phyloP scores from a whole-genome alignment of 768 basidiomycete genomes.

The Boletus bicolor region DNA sequence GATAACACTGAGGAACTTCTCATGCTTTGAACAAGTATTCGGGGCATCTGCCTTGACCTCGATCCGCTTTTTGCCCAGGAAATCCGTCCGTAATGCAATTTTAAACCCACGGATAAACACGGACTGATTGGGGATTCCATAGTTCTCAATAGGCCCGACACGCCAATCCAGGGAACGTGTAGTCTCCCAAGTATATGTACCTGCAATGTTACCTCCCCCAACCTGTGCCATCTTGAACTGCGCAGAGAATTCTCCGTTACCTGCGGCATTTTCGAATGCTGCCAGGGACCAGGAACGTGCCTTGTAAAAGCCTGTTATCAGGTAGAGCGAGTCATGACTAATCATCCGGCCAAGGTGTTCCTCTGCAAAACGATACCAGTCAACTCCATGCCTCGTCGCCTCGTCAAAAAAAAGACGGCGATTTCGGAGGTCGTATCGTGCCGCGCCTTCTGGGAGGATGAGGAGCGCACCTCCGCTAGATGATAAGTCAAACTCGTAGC shows the following conservation, averaged over 20 bases:
- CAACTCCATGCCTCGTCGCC: slow-evolving; percentile 15
- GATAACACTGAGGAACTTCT: background rate
- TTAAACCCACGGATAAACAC: slow-evolving; percentile 29
- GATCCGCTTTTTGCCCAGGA: background rate
- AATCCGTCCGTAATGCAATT: slow-evolving; percentile 8
- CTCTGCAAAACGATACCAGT: slow-evolving; percentile 29
- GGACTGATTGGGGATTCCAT: slow-evolving; percentile 18
- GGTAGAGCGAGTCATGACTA: slow-evolving; percentile 19
- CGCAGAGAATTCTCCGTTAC: background rate
- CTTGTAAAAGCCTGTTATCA: slow-evolving; percentile 21
- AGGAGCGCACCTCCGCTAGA: slow-evolving; percentile 30
- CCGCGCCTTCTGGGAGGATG: slow-evolving; percentile 32
- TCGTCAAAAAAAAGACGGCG: slow-evolving; percentile 13
- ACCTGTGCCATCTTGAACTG: slow-evolving; percentile 9
- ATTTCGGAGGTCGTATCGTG: slow-evolving; percentile 23
- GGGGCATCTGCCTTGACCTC: background rate
- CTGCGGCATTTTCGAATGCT: background rate
- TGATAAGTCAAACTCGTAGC: slow-evolving; percentile 11
- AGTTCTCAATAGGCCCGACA: background rate
- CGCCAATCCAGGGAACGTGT: slow-evolving; percentile 9
- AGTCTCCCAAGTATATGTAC: slow-evolving; percentile 9
- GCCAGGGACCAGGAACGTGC: slow-evolving; percentile 29
- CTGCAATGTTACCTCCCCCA: background rate
- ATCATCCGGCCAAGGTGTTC: slow-evolving; percentile 8
- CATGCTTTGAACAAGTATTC: background rate